Base-by-base conservation (phyloP, 176 grass and related monocot genomes). In the Cenchrus purpureus region DNA sequence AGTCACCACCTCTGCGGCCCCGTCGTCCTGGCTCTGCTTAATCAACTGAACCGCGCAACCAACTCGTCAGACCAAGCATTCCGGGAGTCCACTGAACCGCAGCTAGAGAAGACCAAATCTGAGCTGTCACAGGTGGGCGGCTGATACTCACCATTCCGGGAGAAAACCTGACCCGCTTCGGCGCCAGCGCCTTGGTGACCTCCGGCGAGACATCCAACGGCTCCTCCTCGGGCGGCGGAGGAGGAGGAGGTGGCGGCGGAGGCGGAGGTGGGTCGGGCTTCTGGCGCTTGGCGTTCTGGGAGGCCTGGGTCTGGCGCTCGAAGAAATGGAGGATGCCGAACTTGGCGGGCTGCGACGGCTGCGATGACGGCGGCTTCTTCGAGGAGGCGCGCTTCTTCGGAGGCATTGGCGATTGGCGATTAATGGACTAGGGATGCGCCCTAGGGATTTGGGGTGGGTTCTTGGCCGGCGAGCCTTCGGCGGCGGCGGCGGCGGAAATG, bases 241-340 rank as follows among this genome's bases (percentile, higher is more conserved):
- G 79, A 7, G 68, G 71, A 11, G 75, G 58, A 3, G 58, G 58
- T 17, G 84, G 79, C 56, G 58, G 84, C 20, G 82, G 76, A 37
- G 58, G 84, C 12, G 54, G n/a, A 57, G 70, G 63, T 34, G 82
- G 60, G 65, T 52, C 86, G 28, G 79, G 40, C 54, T 84, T 85
- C 84, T 92, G 84, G 52, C 63, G 56, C 82, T 88, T 49, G 52
- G 81, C 61, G 55, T 46, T 66, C 70, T 89, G 85, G 66, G 91
- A 81, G 61, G 83, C 87, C 86, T 92, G 92, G 45, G 93, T 91
- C 76, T 95, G 95, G 73, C 95, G 95, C 91, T 98, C 95, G 71
- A 98, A 98, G 79, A 98, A 98, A 76, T 95, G 93, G 66, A 71
- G 95, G 85, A 98, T 98, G 68, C 95, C 95, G 68, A 92, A 98